phyloP scores from a whole-genome alignment of 495 filamentous ascomycete species.

The Trichoderma virens region DNA sequence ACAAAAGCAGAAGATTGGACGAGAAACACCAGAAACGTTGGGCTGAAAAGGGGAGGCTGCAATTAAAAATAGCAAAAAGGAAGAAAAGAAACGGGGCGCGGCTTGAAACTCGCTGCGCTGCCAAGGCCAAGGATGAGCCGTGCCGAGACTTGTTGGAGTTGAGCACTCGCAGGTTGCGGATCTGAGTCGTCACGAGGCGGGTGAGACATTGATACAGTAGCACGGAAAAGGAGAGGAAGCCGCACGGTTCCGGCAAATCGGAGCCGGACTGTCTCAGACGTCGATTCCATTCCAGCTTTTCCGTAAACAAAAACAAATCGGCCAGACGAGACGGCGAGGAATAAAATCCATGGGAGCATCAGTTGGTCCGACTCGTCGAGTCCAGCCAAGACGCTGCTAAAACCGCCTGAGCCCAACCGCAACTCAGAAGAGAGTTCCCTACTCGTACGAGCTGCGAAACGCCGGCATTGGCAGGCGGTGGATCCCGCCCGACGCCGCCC shows the following conservation, averaged over 20 bases:
- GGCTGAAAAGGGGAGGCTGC: too few relatives aligned
- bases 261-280: not conserved
- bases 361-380: not conserved
- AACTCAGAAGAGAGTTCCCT: not conserved
- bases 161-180: not conserved
- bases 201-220: not conserved
- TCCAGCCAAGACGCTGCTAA: not conserved
- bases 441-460: too few relatives aligned
- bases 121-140: not conserved
- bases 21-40: not conserved
- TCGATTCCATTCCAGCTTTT: not conserved
- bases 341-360: too few relatives aligned
- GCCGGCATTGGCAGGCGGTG: too few relatives aligned
- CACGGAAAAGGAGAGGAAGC: not conserved
- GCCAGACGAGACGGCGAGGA: too few relatives aligned
- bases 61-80: not conserved
- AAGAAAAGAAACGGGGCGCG: not conserved
- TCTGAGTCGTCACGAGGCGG: constrained; percentile 8
- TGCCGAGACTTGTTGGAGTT: not conserved
- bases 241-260: not conserved
- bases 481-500: too few relatives aligned
- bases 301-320: too few relatives aligned
- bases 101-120: not conserved
- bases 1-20: not conserved
- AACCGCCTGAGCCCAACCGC: not conserved